These are phyloP conservation scores for Aspergillus viridinutans DNA, from an alignment of 2,329 filamentous ascomycete genomes.

Conservation along the genomic window DNA sequence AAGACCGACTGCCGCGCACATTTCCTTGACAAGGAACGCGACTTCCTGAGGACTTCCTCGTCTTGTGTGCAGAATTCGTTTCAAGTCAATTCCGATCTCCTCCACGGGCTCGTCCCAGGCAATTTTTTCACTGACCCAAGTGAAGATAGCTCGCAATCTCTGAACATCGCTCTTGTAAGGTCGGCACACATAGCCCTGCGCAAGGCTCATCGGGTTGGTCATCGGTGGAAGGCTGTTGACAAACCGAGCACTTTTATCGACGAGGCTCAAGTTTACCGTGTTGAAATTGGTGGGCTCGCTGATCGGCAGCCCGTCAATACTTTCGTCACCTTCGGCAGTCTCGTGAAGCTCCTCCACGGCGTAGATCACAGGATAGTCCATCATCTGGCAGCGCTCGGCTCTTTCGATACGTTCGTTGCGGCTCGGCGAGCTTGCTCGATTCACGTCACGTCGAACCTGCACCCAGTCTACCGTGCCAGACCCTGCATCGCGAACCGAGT, in stretches of 20 bases:
- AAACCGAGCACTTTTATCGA: conserved; percentile 95
- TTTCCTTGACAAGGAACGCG: conserved; percentile 79
- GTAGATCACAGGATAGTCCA: conserved; percentile 82
- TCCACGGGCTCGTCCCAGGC: conserved; percentile 94
- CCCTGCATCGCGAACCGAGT: conserved; percentile 67
- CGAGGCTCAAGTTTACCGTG: conserved; percentile 72
- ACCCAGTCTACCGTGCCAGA: conserved; percentile 77
- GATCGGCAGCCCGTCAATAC: conserved; percentile 78
- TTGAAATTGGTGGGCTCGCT: conserved; percentile 76
- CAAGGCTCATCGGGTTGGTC: conserved; percentile 75
- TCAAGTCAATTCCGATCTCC: conserved; percentile 69
- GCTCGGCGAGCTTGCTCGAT: conserved; percentile 89
- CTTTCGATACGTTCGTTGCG: conserved; percentile 81
- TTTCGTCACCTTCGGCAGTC: conserved; percentile 83
- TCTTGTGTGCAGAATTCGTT: conserved; percentile 77
- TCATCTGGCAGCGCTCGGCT: conserved; percentile 86
- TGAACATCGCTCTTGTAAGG: conserved; percentile 95
- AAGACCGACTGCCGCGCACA: conserved; percentile 87
- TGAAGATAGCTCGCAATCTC: conserved; percentile 88
- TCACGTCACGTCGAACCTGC: conserved; percentile 93
- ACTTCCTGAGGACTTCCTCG: conserved; percentile 87
- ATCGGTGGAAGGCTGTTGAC: conserved; percentile 76
- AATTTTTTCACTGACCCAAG: conserved; percentile 93
- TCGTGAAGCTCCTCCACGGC: conserved; percentile 86
- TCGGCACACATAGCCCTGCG: conserved; percentile 87